Evolutionary conservation across 176 grass and related monocot species (phyloP).

Genomic region (Eremochloa ophiuroides): DNA sequence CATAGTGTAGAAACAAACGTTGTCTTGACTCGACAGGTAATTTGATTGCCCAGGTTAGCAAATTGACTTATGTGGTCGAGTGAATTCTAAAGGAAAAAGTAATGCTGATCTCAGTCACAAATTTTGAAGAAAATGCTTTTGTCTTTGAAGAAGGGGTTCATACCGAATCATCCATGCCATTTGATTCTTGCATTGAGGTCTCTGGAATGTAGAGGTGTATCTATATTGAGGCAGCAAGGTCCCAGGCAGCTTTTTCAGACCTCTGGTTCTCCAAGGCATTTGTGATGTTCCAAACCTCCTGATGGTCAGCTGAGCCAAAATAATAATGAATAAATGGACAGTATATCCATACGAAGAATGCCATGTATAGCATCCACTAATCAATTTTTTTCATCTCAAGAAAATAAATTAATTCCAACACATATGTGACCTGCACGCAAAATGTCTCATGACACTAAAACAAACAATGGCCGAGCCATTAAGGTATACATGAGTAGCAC

Average conservation of each 20-base stretch:
- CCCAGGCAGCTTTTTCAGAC: conserved; percentile 92
- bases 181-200: conserved; percentile 63
- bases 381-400: too few species aligned
- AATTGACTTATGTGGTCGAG: conserved; percentile 70
- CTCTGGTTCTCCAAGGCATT: conserved; percentile 69
- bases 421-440: too few species aligned
- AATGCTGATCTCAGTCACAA: conserved; percentile 2
- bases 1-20: not conserved
- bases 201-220: conserved; percentile 65
- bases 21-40: conserved; percentile 82
- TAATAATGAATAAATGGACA: not conserved
- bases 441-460: too few species aligned
- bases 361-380: too few species aligned
- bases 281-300: conserved; percentile 80
- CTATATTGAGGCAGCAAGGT: conserved; percentile 80
- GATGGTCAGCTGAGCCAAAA: conserved; percentile 56
- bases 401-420: too few species aligned
- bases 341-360: not conserved
- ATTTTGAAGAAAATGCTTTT: not conserved
- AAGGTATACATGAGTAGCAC: too few species aligned
- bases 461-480: too few species aligned
- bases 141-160: not conserved
- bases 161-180: conserved; percentile 58
- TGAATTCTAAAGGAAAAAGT: conserved; percentile 44
- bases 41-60: conserved; percentile 76